Evolutionary conservation across 1,139 yeast genomes (phyloP).

Genomic region (Candida anutae): DNA sequence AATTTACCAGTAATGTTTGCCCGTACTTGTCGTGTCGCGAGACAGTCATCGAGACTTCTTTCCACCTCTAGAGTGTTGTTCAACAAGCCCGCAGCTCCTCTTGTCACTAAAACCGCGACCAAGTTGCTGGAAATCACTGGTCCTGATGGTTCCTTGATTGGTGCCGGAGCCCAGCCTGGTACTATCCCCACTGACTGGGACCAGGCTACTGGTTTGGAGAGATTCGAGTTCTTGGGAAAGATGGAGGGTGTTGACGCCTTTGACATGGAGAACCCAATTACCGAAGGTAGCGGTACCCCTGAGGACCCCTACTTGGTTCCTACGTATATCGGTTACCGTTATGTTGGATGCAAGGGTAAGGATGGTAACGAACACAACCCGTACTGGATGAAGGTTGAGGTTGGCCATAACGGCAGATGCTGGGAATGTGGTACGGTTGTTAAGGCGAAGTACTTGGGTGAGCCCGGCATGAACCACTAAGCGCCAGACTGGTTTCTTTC

Average conservation of each 20-base stretch:
- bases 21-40: slow-evolving; percentile 33
- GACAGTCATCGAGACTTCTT: slow-evolving; percentile 34
- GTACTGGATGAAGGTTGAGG: slow-evolving; percentile 91
- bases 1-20: slow-evolving; percentile 24
- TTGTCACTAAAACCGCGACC: slow-evolving; percentile 48
- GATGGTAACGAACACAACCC: slow-evolving; percentile 84
- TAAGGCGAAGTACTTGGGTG: slow-evolving; percentile 84
- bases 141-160: slow-evolving; percentile 66
- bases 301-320: slow-evolving; percentile 83
- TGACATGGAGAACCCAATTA: slow-evolving; percentile 82
- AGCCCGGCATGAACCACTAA: slow-evolving; percentile 41
- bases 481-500: neutral
- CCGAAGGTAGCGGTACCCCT: slow-evolving; percentile 80
- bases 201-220: slow-evolving; percentile 97
- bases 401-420: slow-evolving; percentile 83
- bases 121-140: slow-evolving; percentile 74
- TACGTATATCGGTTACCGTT: slow-evolving; percentile 87
- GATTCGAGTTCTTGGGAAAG: slow-evolving; percentile 91
- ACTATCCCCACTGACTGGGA: slow-evolving; percentile 88
- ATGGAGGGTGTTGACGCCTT: slow-evolving; percentile 93
- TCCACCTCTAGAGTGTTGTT: slow-evolving; percentile 29
- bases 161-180: slow-evolving; percentile 81
- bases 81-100: slow-evolving; percentile 9
- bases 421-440: slow-evolving; percentile 98
- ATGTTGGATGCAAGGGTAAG: slow-evolving; percentile 95